Base-by-base conservation (phyloP, 2,329 filamentous ascomycete species). In the Fusarium aywerte region DNA sequence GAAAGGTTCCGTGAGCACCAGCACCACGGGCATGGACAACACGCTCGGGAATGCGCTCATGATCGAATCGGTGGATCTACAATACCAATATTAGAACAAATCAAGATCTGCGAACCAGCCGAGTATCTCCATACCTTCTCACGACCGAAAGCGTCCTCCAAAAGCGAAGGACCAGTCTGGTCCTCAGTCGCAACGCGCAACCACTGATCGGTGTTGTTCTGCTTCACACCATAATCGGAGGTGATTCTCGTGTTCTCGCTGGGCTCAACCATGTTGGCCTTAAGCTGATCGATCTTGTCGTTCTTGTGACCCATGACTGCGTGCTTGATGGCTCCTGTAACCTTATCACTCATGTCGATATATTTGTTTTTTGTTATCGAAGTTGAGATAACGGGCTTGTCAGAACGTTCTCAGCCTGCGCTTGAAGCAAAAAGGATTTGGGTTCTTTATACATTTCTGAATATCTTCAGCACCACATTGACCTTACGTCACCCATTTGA, bases 181-280 rank as follows among this genome's bases (percentile, higher is more conserved):
- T 91, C 84, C 4, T 88, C 83, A 33, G 80, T 88, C 25, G 81
- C 84, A 7, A 90, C 83, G 51, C 86, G 87, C 53, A 96, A 81
- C 92, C 92, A 96, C 75, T 93, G 85, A 73, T 97, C 93, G 1
- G 90, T 89, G 71, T 90, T 90, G 39, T 82, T 80, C 72, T 93
- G 85, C 77, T 90, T 92, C 27, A 90, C 87, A 21, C 93, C 93
- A 79, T 85, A 92, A 73, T 97, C 92, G 47, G 89, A 90, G 0
- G 92, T 95, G 68, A 93, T 87, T 36, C 85, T 83, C 31, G 84
- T 81, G 35, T 87, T 83, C 48, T 84, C 78, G 42, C 85, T 79
- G 3, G 87, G 82, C 73, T 92, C 83, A 54, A 87, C 84, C 5
- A 81, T 90, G 63, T 89, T 80, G 38, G 79, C 78, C 25, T 82